Base-by-base conservation (phyloP, 2,329 filamentous ascomycete species). In the Hymenoscyphus scutula region DNA sequence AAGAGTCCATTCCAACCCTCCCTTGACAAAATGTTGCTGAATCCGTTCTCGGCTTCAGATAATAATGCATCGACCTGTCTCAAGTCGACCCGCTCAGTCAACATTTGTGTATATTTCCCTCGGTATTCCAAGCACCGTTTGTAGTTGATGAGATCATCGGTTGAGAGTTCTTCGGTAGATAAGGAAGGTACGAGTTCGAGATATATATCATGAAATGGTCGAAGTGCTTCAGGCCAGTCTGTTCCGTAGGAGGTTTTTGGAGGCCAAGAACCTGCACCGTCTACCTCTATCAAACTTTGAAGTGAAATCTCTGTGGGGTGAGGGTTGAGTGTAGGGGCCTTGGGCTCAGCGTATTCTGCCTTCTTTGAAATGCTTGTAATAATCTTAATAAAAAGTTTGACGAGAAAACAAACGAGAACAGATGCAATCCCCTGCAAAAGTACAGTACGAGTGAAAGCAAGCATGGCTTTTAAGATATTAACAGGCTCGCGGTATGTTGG, bases 1-100 rank as follows among this genome's bases (percentile, higher is more conserved):
- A 75, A 76, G 56, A 76, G 71, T 6, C 70, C 75, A 58, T 77
- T 77, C 64, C 71, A 75, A 15, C 63, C 64, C 41, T 75, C 74
- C 3, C 69, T 66, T 1, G 70, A 66, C 54, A 74, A 66, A 7
- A 66, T 57, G 38, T 70, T 67, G 70, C 66, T 74, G 5, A 67
- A 60, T 1, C 72, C 73, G 3, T 68, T 63, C 17, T 72, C 69
- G 5, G 61, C 58, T 68, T 3, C 68, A 64, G 48, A 56, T 32
- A 11, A 10, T 4, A 53, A 30, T 15, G 3, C 51, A 4, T 30
- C 51, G 29, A 53, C 51, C 23, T 27, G 8, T 53, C 10, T 11
- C n/a, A 53, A 15, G n/a, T 53, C 10, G 15, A 53, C 15, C 29
- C 51, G 23, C 15, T 53, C 51, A 11, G 1, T 13, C 51, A 53